Evolutionary conservation across 2,329 filamentous ascomycete genomes (phyloP), one percentile per base, ranked within the genome.

Genomic region (Ceratocystis cubensis): DNA sequence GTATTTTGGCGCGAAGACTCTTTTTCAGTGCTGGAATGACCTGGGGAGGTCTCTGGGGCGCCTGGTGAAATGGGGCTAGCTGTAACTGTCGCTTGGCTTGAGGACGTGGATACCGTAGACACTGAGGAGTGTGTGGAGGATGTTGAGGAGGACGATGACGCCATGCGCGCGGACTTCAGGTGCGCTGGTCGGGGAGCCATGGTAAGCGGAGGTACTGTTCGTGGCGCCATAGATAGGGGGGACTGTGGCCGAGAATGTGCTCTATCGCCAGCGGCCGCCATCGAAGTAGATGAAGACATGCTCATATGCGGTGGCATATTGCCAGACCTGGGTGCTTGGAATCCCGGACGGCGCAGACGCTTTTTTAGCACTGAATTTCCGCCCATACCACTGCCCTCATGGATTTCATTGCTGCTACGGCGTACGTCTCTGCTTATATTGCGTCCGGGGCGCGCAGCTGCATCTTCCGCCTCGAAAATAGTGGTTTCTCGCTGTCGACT

Each of bases 101-200:
- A 74, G 67, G 37, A 78, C 76, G 37, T 77, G 74, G 44, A 79
- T n/a, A 53, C 13, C 5, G 48, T 53, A 5, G 48, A 10, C 3
- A 15, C 25, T 6, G 48, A 53, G 25, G 48, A 50, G 48, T 50
- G 75, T 73, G 8, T 77, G 63, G 2, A 74, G 68, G 37, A 78
- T 76, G 37, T 77, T 74, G 44, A 79, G 74, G 63, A 59, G 10
- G 66, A 59, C 17, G 64, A 59, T 7, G 66, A 68, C 15, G 64
- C 64, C 15, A 61, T 20, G 5, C 44, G 64, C 28, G 48, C 50
- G 28, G 66, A 61, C 17, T 63, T 68, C 48, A 66, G 48, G 6
- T 65, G 46, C 5, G 64, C 46, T 13, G 66, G 66, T 17, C 66
- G 59, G 25, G 66, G 66, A 6, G 66, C 66, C 66, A 68, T 68